Evolutionary conservation across 2,329 filamentous ascomycete genomes (phyloP), one percentile per base, ranked within the genome.

Genomic region (Aspergillus aculeatinus): DNA sequence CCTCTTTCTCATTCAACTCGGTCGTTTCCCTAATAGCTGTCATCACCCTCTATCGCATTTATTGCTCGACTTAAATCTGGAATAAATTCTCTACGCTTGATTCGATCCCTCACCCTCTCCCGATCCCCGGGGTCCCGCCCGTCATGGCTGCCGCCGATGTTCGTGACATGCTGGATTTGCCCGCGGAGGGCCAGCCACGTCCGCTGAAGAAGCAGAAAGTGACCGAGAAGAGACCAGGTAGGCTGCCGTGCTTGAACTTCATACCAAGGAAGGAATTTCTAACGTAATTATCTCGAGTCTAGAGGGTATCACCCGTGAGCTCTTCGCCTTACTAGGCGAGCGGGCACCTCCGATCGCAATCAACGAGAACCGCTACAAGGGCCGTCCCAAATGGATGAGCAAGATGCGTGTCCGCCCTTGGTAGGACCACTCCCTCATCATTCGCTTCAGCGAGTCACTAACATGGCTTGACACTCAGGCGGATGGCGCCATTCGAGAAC

Each of bases 111-210:
- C 25, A 23, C n/a, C 19, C 42, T 21, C 9, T 0, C 12, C 19
- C 39, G n/a, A 16, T 27, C 9, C 23, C 29, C 42, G 25, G 58
- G 53, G 3, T 56, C 47, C 27, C 16, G 50, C 33, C 39, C 44
- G 47, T 48, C 49, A 50, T 57, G 88, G 83, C 88, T 62, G 89
- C 89, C 64, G 85, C 87, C 75, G 92, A 96, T 82, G 86, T 96
- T 68, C 91, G 90, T 79, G 92, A 96, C 75, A 91, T 96, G 73
- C 87, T 96, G 72, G 91, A 93, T 76, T 82, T 96, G 73, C 88
- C 89, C 67, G 80, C 79, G 53, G 80, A 87, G 67, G 88, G 87
- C 67, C 75, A 79, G 60, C 78, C 79, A 61, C 75, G 88, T 63
- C 86, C 87, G 47, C 78, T 85, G 48, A 96, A 95, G 80, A 93